Percentiles rank a stretch among this genome's conserved stretches.
phyloP scores from a whole-genome alignment of 306 rosid species.

The Cicer chorassanicum region DNA sequence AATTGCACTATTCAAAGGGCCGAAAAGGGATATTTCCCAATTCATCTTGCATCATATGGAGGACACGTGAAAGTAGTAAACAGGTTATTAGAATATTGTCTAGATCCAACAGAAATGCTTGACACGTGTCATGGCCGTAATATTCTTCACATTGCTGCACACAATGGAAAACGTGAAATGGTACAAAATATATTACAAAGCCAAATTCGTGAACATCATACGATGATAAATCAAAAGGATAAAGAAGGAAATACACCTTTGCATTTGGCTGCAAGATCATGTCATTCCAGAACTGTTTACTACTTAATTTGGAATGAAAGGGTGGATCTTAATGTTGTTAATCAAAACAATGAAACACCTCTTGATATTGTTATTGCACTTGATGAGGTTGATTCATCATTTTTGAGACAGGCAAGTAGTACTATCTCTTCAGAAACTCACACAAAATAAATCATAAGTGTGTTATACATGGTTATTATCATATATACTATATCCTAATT shows the following conservation, averaged over 20 bases:
- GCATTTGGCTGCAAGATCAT: conserved; percentile 29
- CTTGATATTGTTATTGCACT: not conserved
- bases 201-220: not conserved
- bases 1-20: conserved; percentile 1
- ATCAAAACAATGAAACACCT: not conserved
- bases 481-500: too few species aligned
- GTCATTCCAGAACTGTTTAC: conserved; percentile 27
- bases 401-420: conserved; percentile 4
- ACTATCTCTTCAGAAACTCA: too few species aligned
- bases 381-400: not conserved
- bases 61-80: conserved; percentile 19
- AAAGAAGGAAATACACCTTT: conserved; percentile 35
- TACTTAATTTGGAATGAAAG: conserved; percentile 13
- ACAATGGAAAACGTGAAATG: conserved; percentile 14
- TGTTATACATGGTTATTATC: too few species aligned
- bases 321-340: not conserved
- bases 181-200: conserved; percentile 29
- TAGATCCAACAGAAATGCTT: conserved; percentile 30
- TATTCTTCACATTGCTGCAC: conserved; percentile 35
- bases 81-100: conserved; percentile 13
- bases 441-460: too few species aligned
- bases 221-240: conserved; percentile 38
- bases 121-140: not conserved
- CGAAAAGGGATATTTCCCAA: conserved; percentile 3
- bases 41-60: conserved; percentile 31